Evolutionary conservation across 148 eudicot genomes (phyloP).

Genomic region (Amaranthus hypochondriacus): DNA sequence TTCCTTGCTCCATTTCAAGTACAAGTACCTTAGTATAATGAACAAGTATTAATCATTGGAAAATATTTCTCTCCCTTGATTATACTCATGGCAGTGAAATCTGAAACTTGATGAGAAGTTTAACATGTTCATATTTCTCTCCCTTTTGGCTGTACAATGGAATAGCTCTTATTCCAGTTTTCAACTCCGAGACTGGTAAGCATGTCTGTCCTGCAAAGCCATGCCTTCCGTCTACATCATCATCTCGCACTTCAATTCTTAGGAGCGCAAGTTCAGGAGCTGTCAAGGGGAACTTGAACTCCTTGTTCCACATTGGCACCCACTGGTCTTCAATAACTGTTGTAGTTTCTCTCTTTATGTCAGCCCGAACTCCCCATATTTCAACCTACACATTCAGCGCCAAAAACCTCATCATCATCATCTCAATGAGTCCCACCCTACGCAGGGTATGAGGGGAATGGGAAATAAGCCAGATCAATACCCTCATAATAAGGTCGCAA

Average conservation of each 20-base stretch:
- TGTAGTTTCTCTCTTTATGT: constrained; percentile 34
- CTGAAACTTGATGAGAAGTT: constrained; percentile 44
- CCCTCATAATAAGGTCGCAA: too few species aligned
- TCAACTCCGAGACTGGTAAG: constrained; percentile 47
- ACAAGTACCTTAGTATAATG: too few species aligned
- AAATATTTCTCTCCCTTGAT: too few species aligned
- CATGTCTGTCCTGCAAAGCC: constrained; percentile 66
- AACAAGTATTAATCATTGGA: too few species aligned
- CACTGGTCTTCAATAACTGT: constrained; percentile 43
- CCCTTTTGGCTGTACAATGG: constrained; percentile 43
- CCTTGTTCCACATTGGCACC: constrained; percentile 55
- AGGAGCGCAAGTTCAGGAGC: constrained; percentile 60
- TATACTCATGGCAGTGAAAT: neutral
- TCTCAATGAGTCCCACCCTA: too few species aligned
- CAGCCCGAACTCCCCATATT: constrained; percentile 60
- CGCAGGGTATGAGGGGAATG: too few species aligned
- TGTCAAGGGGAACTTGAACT: constrained; percentile 48
- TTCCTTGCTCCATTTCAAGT: too few species aligned
- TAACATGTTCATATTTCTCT: constrained; percentile 39
- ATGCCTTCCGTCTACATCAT: constrained; percentile 31
- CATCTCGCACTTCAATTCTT: constrained; percentile 50
- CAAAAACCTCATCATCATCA: too few species aligned
- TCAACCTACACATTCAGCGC: constrained; percentile 34
- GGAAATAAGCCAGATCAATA: too few species aligned
- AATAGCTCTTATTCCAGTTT: constrained; percentile 49